phyloP scores from a whole-genome alignment of 164 flowering plant species.

The Aristolochia contorta region DNA sequence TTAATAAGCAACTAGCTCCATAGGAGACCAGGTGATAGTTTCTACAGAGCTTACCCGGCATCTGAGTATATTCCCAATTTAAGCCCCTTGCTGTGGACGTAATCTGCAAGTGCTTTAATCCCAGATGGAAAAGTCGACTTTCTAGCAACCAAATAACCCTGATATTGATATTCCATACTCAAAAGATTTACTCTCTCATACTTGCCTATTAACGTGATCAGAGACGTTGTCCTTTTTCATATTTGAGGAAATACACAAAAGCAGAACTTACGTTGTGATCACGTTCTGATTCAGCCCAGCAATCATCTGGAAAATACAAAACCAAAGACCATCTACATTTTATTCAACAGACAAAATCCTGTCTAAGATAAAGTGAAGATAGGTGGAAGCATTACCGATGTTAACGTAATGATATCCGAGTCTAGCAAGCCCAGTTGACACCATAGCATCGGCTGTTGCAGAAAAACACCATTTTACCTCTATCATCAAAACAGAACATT shows the following conservation, averaged over 20 bases:
- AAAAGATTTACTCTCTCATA: not conserved
- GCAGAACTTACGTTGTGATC: slow-evolving; percentile 20
- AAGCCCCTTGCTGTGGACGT: slow-evolving; percentile 58
- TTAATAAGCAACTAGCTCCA: not conserved
- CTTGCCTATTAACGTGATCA: not conserved
- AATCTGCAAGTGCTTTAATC: slow-evolving; percentile 56
- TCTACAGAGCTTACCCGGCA: slow-evolving; percentile 36
- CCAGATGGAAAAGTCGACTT: slow-evolving; percentile 55
- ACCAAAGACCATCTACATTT: not conserved
- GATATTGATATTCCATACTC: not conserved
- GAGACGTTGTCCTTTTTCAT: not conserved
- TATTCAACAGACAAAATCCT: not conserved
- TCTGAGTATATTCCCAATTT: slow-evolving; percentile 73
- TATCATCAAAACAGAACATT: not conserved
- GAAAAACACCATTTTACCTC: not conserved
- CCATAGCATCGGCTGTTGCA: slow-evolving; percentile 36
- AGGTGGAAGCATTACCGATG: slow-evolving; percentile 26
- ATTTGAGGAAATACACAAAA: not conserved
- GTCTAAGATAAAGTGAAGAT: not conserved
- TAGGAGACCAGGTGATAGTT: not conserved
- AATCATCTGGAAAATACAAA: slow-evolving; percentile 40
- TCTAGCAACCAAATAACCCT: slow-evolving; percentile 48
- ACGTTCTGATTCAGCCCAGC: slow-evolving; percentile 53
- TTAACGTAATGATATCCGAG: slow-evolving; percentile 46
- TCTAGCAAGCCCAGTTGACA: slow-evolving; percentile 45